Percentiles rank a stretch among this genome's conserved stretches.
These are phyloP conservation scores for Besnoitia besnoiti DNA, from an alignment of 169 alveolate species.

Conservation along the genomic window DNA sequence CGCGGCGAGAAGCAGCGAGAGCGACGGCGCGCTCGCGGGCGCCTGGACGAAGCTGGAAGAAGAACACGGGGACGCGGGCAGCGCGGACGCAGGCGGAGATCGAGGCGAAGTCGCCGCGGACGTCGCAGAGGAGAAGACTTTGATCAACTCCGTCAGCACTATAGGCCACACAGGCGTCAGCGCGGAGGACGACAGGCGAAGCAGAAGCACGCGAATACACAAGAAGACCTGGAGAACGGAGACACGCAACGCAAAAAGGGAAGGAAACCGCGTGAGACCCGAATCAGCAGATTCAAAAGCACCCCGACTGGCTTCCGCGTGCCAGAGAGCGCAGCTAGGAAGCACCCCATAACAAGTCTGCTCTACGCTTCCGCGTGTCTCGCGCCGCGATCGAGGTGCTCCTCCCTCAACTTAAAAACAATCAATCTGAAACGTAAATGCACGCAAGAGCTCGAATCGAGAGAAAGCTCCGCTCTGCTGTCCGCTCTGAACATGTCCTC, in stretches of 20 bases:
- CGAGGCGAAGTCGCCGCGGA: not conserved
- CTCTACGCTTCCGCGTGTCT: no score
- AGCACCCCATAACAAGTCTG: no score
- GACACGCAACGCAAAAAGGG: slow-evolving; percentile 26
- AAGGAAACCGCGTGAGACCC: no score
- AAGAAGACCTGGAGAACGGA: slow-evolving; percentile 68
- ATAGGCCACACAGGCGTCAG: slow-evolving; percentile 79
- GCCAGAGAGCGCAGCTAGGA: no score
- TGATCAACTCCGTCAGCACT: slow-evolving; percentile 73
- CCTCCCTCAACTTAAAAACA: no score
- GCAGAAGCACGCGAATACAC: slow-evolving; percentile 72
- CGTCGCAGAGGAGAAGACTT: slow-evolving; percentile 64
- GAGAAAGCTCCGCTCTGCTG: no score
- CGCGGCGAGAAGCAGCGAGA: slow-evolving; percentile 66
- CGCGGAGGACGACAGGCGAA: slow-evolving; percentile 66
- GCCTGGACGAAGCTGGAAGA: not conserved
- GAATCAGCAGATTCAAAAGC: no score
- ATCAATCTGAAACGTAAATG: no score
- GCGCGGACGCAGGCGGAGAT: not conserved
- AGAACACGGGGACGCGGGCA: not conserved
- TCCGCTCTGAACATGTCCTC: no score
- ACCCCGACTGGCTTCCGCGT: no score
- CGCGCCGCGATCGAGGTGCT: no score
- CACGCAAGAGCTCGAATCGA: no score
- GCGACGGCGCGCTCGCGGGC: slow-evolving; percentile 29